phyloP scores from a whole-genome alignment of 2,329 filamentous ascomycete species.

The Cladosporium sp. region DNA sequence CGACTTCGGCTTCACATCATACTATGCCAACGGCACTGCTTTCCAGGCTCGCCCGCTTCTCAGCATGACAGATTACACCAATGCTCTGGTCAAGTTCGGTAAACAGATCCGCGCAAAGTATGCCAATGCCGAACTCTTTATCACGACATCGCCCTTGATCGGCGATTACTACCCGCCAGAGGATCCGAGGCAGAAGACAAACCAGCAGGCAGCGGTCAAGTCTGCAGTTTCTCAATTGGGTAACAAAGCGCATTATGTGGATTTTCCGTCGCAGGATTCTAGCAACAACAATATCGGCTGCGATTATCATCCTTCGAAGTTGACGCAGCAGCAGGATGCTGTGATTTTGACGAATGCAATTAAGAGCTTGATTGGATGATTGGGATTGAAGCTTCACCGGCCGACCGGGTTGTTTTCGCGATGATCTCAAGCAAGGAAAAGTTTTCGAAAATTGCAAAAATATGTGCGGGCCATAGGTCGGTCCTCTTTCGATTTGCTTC shows the following conservation, averaged over 20 bases:
- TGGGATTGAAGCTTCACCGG: neutral
- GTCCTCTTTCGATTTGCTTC: no score
- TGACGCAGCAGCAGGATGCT: conserved; percentile 9
- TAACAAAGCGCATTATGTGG: conserved; percentile 36
- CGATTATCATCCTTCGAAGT: conserved; percentile 6
- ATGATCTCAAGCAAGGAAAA: no score
- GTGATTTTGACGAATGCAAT: conserved; percentile 7
- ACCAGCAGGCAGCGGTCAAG: conserved; percentile 34
- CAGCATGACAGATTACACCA: conserved; percentile 19
- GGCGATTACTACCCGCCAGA: conserved; percentile 36
- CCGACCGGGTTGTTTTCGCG: no score
- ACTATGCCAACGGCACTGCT: conserved; percentile 37
- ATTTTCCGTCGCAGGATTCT: conserved; percentile 38
- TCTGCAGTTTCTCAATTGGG: conserved; percentile 32
- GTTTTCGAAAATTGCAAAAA: no score
- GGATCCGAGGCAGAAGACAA: conserved; percentile 38
- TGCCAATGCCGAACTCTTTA: conserved; percentile 36
- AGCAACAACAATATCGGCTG: conserved; percentile 4
- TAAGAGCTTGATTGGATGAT: neutral
- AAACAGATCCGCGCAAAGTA: conserved; percentile 34
- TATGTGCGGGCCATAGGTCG: no score
- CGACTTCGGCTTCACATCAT: conserved; percentile 23
- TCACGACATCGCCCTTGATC: conserved; percentile 40
- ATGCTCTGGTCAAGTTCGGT: conserved; percentile 32
- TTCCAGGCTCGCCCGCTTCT: conserved; percentile 25